These are phyloP conservation scores for Candida qinlingensis DNA, from an alignment of 805 yeast species.

Conservation along the genomic window DNA sequence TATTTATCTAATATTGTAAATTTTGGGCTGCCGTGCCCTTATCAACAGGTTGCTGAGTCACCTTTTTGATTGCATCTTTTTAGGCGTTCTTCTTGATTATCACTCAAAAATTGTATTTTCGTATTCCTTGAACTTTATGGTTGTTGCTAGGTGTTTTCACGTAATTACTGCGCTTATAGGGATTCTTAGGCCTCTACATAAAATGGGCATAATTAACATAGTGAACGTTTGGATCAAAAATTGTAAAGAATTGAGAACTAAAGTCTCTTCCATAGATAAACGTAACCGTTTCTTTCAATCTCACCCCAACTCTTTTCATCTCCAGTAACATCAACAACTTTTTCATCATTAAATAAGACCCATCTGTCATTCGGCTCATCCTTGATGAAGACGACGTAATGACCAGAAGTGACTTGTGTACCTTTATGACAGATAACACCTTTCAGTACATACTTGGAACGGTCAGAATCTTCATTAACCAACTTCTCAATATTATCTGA, in stretches of 20 bases:
- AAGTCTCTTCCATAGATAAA: slow-evolving; percentile 32
- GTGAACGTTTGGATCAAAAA: too few species aligned
- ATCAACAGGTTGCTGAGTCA: too few species aligned
- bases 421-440: slow-evolving; percentile 85
- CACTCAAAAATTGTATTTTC: too few species aligned
- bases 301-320: slow-evolving; percentile 26
- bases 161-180: too few species aligned
- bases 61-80: too few species aligned
- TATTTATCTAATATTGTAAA: too few species aligned
- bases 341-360: slow-evolving; percentile 83
- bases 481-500: slow-evolving; percentile 7
- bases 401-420: slow-evolving; percentile 80
- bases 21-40: too few species aligned
- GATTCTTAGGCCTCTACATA: too few species aligned
- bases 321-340: slow-evolving; percentile 57
- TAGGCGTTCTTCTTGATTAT: too few species aligned
- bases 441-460: slow-evolving; percentile 40
- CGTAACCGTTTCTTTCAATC: slow-evolving; percentile 40
- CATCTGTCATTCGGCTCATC: slow-evolving; percentile 40
- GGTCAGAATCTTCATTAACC: slow-evolving; percentile 1
- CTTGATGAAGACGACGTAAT: slow-evolving; percentile 71
- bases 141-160: too few species aligned
- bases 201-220: too few species aligned
- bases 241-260: not conserved
- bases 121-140: too few species aligned